These are phyloP conservation scores for Paramecium caudatum DNA, from an alignment of 73 alveolate genomes.

Conservation along the genomic window DNA sequence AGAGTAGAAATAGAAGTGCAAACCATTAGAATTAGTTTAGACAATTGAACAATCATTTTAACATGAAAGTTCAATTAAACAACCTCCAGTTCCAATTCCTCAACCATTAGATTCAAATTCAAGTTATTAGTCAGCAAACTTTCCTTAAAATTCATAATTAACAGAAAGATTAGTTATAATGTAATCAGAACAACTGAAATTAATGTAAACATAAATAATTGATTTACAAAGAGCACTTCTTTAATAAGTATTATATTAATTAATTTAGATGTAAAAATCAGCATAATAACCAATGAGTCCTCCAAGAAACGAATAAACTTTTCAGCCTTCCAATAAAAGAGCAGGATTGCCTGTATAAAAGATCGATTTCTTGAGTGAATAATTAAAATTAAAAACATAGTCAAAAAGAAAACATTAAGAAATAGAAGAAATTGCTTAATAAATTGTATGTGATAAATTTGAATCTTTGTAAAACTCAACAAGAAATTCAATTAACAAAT, in stretches of 20 bases:
- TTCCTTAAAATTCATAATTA: not conserved
- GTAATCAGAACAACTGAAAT: conserved; percentile 50
- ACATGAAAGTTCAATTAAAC: conserved; percentile 40
- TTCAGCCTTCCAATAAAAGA: conserved; percentile 21
- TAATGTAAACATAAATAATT: conserved; percentile 47
- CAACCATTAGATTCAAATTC: not conserved
- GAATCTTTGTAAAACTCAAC: conserved; percentile 51
- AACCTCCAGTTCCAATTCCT: conserved; percentile 58
- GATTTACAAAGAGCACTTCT: conserved; percentile 56
- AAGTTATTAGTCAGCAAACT: conserved; percentile 46
- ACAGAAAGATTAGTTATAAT: conserved; percentile 50
- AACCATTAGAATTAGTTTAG: not conserved
- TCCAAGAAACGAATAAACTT: conserved; percentile 46
- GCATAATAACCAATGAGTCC: conserved; percentile 37
- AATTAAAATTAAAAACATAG: conserved; percentile 24
- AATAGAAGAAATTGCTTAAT: conserved; percentile 26
- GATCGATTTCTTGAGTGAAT: conserved; percentile 60
- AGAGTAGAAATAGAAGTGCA: not conserved
- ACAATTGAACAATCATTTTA: conserved; percentile 41
- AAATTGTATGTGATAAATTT: conserved; percentile 14
- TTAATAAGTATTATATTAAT: not conserved
- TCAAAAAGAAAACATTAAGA: conserved; percentile 22
- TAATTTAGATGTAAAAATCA: conserved; percentile 25
- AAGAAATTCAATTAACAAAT: conserved; percentile 13
- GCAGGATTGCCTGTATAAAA: conserved; percentile 6